These are phyloP conservation scores for Schizophyllum amplum DNA, from an alignment of 1,284 basidiomycete species.

Conservation along the genomic window DNA sequence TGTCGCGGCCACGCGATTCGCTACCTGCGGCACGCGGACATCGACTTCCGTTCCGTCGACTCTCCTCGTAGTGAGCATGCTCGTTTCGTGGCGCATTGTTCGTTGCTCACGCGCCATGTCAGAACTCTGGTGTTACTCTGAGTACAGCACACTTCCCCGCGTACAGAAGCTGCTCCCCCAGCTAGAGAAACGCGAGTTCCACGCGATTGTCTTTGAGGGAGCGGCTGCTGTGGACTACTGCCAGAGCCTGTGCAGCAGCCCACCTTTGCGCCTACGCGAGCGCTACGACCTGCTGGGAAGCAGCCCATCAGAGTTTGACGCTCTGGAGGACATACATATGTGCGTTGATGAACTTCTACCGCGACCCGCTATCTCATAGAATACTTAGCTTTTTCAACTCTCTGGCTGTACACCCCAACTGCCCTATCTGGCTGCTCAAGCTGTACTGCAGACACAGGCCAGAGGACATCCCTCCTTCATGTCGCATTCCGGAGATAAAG, in stretches of 20 bases:
- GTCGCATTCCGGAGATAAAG: neutral
- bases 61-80: neutral
- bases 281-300: neutral
- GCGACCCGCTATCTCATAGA: neutral
- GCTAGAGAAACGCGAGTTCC: neutral
- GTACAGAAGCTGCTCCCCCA: neutral
- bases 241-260: neutral
- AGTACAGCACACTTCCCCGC: neutral
- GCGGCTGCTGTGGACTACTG: neutral
- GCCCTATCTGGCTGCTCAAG: neutral
- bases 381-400: neutral
- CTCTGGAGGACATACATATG: neutral
- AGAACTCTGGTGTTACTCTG: neutral
- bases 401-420: neutral
- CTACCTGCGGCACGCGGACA: neutral
- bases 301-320: neutral
- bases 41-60: neutral
- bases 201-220: neutral
- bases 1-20: neutral
- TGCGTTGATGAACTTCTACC: neutral
- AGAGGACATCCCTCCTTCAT: neutral
- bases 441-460: neutral
- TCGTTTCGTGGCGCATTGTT: neutral
- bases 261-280: neutral
- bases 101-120: neutral